Conservation (phyloP, 768 basidiomycete species). For the Asterophora lycoperdoides region DNA sequence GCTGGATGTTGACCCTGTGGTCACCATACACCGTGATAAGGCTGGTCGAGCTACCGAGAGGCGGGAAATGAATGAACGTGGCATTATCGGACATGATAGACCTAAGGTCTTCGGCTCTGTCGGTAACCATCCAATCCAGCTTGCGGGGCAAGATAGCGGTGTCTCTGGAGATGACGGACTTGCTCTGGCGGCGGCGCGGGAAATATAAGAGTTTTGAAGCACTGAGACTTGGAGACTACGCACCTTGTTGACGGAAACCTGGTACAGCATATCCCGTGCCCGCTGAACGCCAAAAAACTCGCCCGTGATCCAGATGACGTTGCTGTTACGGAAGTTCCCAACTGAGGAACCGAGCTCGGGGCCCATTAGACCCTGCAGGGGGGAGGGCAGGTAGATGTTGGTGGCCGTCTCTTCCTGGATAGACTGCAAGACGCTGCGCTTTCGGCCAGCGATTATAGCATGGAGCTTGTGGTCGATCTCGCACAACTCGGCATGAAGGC, state of each 20-base stretch:
- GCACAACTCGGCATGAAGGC: conserved; percentile 83
- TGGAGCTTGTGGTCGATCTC: conserved; percentile 96
- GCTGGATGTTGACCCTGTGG: conserved; percentile 88
- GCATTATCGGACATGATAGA: conserved; percentile 94
- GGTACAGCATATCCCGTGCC: conserved; percentile 91
- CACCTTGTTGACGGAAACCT: conserved; percentile 84
- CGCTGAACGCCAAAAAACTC: conserved; percentile 96
- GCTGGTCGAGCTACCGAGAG: conserved; percentile 89
- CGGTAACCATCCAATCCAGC: conserved; percentile 97
- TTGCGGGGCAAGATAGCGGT: conserved; percentile 94
- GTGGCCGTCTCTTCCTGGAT: conserved; percentile 98
- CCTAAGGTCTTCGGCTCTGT: conserved; percentile 90
- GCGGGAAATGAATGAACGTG: conserved; percentile 91
- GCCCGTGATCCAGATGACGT: conserved; percentile 93
- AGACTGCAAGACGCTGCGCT: conserved; percentile 79
- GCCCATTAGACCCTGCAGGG: conserved; percentile 81
- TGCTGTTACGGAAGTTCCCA: conserved; percentile 53
- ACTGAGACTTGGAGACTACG: conserved; percentile 16
- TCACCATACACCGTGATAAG: conserved; percentile 94
- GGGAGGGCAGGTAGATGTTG: conserved; percentile 92
- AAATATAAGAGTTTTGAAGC: not conserved
- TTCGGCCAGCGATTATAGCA: conserved; percentile 85
- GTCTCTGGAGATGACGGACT: conserved; percentile 86
- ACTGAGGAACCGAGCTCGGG: conserved; percentile 49
- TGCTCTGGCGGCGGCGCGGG: conserved; percentile 55